Evolutionary conservation across 1,284 basidiomycete genomes (phyloP).

Genomic region (Austroboletus olivaceoglutinosus): DNA sequence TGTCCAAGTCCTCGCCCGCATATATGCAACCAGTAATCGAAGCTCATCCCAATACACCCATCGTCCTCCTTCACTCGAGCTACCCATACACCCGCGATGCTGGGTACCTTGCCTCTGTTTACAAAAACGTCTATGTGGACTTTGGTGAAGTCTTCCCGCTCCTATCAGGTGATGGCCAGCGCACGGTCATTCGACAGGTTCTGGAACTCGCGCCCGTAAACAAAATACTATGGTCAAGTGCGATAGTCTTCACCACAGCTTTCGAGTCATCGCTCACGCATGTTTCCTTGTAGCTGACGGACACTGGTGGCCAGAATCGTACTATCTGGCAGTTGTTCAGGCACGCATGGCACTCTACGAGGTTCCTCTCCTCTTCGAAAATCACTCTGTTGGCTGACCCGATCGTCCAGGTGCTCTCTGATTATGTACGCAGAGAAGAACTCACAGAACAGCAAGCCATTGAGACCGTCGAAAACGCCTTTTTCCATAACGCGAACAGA

Average conservation of each 20-base stretch:
- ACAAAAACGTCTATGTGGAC: constrained; percentile 72
- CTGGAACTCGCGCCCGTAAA: constrained; percentile 70
- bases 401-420: constrained; percentile 20
- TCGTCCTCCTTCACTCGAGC: constrained; percentile 69
- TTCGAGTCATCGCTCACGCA: constrained; percentile 1
- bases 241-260: constrained; percentile 21
- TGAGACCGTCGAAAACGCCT: constrained; percentile 23
- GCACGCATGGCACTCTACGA: constrained; percentile 58
- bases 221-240: constrained; percentile 78
- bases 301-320: constrained; percentile 76
- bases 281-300: constrained; percentile 54
- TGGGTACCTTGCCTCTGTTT: constrained; percentile 67
- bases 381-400: not conserved
- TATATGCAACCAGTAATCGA: constrained; percentile 66
- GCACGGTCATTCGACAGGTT: constrained; percentile 54
- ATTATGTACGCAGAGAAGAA: constrained; percentile 21
- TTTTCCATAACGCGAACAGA: constrained; percentile 34
- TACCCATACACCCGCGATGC: constrained; percentile 76
- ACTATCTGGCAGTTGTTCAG: constrained; percentile 64
- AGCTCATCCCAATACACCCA: constrained; percentile 52
- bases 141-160: constrained; percentile 77
- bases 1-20: constrained; percentile 58
- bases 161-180: constrained; percentile 62
- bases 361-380: constrained; percentile 35
- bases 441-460: constrained; percentile 28